These are phyloP conservation scores for Nothophaeocryptopus gaeumannii DNA, from an alignment of 2,329 filamentous ascomycete species.

Conservation along the genomic window DNA sequence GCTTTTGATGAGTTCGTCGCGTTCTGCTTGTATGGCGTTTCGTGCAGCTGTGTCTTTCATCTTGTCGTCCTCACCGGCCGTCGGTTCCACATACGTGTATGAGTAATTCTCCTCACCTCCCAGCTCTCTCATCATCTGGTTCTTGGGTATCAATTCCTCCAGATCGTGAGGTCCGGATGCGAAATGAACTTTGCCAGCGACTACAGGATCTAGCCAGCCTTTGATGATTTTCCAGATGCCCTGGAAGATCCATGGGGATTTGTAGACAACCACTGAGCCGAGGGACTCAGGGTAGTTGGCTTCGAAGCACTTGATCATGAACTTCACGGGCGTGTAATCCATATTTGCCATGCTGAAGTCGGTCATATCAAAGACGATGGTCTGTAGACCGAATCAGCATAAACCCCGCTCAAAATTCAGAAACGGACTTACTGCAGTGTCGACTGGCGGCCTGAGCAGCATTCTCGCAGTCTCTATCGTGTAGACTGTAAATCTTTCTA, in stretches of 20 bases:
- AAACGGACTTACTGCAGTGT: slow-evolving; percentile 74
- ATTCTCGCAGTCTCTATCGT: slow-evolving; percentile 92
- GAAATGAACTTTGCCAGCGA: slow-evolving; percentile 91
- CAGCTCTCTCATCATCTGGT: slow-evolving; percentile 74
- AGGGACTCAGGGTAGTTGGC: slow-evolving; percentile 96
- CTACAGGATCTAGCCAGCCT: slow-evolving; percentile 95
- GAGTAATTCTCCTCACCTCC: slow-evolving; percentile 82
- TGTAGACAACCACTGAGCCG: slow-evolving; percentile 87
- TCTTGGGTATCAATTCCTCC: slow-evolving; percentile 67
- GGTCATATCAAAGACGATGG: slow-evolving; percentile 93
- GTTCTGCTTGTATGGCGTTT: slow-evolving; percentile 61
- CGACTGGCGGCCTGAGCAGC: slow-evolving; percentile 72
- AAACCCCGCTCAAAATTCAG: neutral
- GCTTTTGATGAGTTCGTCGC: slow-evolving; percentile 64
- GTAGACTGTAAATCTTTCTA: slow-evolving; percentile 90
- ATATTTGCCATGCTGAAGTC: slow-evolving; percentile 92
- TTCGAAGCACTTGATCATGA: slow-evolving; percentile 99
- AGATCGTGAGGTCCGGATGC: slow-evolving; percentile 79
- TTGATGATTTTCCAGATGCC: slow-evolving; percentile 95
- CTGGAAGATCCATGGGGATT: slow-evolving; percentile 96
- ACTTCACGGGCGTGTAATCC: slow-evolving; percentile 96
- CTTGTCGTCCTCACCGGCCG: slow-evolving; percentile 68
- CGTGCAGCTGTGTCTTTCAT: slow-evolving; percentile 64
- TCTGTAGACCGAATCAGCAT: slow-evolving; percentile 50
- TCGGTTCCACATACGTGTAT: slow-evolving; percentile 78